Conservation (phyloP, 129 eudicot genomes). For the Escallonia rubra region DNA sequence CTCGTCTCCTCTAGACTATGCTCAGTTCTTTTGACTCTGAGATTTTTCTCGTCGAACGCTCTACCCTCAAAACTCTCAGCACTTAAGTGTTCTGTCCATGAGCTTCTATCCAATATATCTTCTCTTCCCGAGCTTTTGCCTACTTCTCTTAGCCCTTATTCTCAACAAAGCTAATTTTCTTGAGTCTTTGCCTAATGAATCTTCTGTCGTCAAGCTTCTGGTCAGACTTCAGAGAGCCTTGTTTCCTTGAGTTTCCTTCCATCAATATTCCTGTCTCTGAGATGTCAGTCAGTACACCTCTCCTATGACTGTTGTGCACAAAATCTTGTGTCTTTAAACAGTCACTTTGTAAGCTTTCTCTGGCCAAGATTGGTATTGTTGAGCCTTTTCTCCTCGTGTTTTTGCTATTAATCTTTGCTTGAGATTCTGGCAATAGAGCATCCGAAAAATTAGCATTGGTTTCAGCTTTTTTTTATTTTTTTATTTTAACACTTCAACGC, state of each 20-base stretch:
- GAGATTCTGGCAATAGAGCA: conserved; percentile 18
- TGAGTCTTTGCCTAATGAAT: conserved; percentile 3
- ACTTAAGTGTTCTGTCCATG: too few relatives aligned
- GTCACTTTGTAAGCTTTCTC: not conserved
- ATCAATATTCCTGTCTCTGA: not conserved
- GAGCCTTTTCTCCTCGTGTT: not conserved
- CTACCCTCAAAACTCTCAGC: too few relatives aligned
- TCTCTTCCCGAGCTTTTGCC: not conserved
- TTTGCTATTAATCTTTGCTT: not conserved
- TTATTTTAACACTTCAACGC: not conserved
- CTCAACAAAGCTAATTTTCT: not conserved
- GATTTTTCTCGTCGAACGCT: too few relatives aligned
- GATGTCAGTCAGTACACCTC: not conserved
- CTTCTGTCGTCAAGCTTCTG: not conserved
- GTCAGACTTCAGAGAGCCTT: not conserved
- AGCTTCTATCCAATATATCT: not conserved
- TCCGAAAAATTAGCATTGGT: conserved; percentile 4
- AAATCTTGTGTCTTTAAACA: not conserved
- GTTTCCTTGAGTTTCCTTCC: conserved; percentile 2
- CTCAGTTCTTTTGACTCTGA: too few relatives aligned
- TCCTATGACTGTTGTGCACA: not conserved
- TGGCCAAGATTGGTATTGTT: not conserved
- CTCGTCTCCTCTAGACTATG: not conserved
- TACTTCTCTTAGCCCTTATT: too few relatives aligned
- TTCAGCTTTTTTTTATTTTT: not conserved